Evolutionary conservation across 805 yeast genomes (phyloP), one percentile per base, ranked within the genome.

Genomic region (Komagataella ulmi): DNA sequence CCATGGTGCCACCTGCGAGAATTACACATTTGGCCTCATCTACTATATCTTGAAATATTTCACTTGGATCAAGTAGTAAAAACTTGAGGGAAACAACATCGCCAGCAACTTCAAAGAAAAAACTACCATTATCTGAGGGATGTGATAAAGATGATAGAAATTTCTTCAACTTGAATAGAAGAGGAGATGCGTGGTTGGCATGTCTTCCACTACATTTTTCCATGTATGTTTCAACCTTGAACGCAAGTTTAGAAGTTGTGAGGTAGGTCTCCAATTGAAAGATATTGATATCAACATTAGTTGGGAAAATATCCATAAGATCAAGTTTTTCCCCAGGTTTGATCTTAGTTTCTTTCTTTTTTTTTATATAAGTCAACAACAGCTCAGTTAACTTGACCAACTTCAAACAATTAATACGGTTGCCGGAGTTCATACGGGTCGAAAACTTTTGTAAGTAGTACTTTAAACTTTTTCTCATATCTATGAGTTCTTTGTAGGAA

Each of bases 1-100:
- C 46, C 47, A 51, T 88, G 0, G 98, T 90, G 12, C 98, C 98
- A 43, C 98, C 98, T 1, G 96, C 93, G 2, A 90, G 62, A 1
- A 91, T 70, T 0, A 90, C 84, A 63, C 90, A 83, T 56, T 73
- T 73, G 0, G 88, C 73, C 12, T 79, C 75, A 2, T 79, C 79
- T 0, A 87, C 78, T 2, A 91, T 71, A 2, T 81, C 82, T 51
- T 73, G 70, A 61, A 90, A 88, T 2, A 78, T 70, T 49, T 77
- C 78, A 51, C 88, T 80, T 2, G 97, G 95, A 59, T 89, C 96
- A 6, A 90, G 68, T 6, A 88, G 68, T 72, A 88, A 75, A 59
- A 89, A 90, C 53, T 81, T 79, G 50, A 90, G 58, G 2, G 69
- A 59, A 12, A 68, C 51, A 7, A 56, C 58, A 8, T 65, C 65